Conservation (phyloP, 768 basidiomycete species). For the Hypholoma fasciculare region DNA sequence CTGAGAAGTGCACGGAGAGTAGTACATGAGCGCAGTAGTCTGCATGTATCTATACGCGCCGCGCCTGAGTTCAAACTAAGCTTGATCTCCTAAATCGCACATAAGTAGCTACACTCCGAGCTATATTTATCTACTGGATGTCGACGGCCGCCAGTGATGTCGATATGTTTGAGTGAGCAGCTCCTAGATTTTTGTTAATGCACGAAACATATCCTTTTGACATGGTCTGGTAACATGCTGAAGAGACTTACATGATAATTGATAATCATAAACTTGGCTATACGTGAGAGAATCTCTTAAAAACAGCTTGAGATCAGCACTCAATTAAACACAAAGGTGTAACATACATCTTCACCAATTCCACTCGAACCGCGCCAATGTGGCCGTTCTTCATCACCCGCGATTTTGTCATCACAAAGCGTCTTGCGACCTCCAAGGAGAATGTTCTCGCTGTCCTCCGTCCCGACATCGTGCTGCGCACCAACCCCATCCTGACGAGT, state of each 20-base stretch:
- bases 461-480: constrained; percentile 24
- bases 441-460: constrained; percentile 29
- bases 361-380: constrained; percentile 15
- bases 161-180: no score
- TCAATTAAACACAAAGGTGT: not conserved
- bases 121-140: not conserved
- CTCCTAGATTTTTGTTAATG: no score
- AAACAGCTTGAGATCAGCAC: not conserved
- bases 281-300: no score
- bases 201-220: no score
- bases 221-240: no score
- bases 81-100: not conserved
- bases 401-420: constrained; percentile 22
- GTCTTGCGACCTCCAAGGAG: constrained; percentile 18
- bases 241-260: no score
- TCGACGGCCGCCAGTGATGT: no score
- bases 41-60: no score
- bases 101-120: no score
- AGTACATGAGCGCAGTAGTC: not conserved
- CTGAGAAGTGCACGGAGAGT: constrained; percentile 4
- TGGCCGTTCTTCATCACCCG: constrained; percentile 31
- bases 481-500: constrained; percentile 30
- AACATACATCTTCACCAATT: not conserved
- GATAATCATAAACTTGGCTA: no score
- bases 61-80: not conserved